Evolutionary conservation across 768 basidiomycete genomes (phyloP), one percentile per base, ranked within the genome.

Genomic region (Boletus tylopilopsis): DNA sequence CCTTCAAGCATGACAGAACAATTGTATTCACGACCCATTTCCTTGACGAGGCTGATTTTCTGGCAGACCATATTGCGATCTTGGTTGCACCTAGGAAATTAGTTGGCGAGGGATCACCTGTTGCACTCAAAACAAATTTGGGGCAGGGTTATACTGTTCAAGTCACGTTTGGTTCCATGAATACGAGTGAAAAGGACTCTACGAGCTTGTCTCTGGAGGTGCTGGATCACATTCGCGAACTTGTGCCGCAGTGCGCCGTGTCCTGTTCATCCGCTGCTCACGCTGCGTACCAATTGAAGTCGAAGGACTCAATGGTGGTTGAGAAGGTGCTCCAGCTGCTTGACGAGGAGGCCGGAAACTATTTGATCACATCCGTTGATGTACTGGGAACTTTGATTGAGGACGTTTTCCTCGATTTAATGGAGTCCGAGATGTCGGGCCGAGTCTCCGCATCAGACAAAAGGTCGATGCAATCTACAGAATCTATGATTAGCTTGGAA

Each of bases 1-100:
- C 81, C 3, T 80, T 85, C 49, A 77, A 83, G 13, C 71, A 82
- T 29, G 80, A 84, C 36, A 72, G 85, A 41, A 81, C 83, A 0
- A 80, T 90, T 32, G 71, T 90, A 2, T 84, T 90, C 62, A 90
- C 89, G 0, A 92, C 88, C 0, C 89, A 90, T 68, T 87, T 87
- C 68, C 73, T 89, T 2, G 87, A 90, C 50, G 86, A 90, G 64
- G 88, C 88, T 0, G 88, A 90, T 59, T 71, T 90, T 4, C 71
- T 91, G 12, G 88, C 81, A 0, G 88, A 91, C 57, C 73, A 81
- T 19, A 86, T 91, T 43, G 85, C 83, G 0, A 83, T 90, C 45
- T 71, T 91, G 4, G 82, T 82, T 13, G 80, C 85, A 0, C 88
- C 88, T 2, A 89, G 88, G n/a, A 85, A 80, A 54, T 70, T 90